Base-by-base conservation (phyloP, 192 early-diverging fungal species). In the Diversispora epigaea region DNA sequence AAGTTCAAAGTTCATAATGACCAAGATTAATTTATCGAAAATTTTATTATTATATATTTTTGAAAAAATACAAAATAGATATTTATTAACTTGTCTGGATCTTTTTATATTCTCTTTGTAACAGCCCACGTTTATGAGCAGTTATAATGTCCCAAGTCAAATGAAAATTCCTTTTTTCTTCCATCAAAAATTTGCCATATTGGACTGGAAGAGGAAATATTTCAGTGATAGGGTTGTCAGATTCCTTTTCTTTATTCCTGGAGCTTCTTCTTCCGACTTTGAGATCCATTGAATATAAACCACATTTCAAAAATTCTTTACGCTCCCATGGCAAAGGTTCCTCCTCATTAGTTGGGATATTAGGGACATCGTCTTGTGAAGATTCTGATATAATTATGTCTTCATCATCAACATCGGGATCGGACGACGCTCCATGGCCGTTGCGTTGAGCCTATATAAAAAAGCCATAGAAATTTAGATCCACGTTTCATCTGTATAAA, bases 131-230 rank as follows among this genome's bases (percentile, higher is more conserved):
- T 4, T 85, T 73, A 62, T 79, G 89, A 40, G 80, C 80, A 39
- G 80, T 82, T 71, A 83, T 76, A 22, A 95, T 80, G 81, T 94
- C 90, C 63, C 80, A 86, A 1, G 93, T 87, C 2, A 95, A 65
- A 7, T 69, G 67, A 75, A 95, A 95, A 41, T 95, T 90, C 32
- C 57, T 43, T 55, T 86, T 80, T 0, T 62, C 83, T 6, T 81
- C 75, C 43, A 93, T 76, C 8, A 94, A 57, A 8, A 76, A 67
- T 14, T 82, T 64, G 10, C 92, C 93, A 62, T 87, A 84, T 74
- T 92, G 81, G 49, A 89, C 79, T 4, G 92, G 91, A 25, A 91
- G 55, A 3, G 81, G 83, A 55, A 94, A 88, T 44, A 73, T 71
- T 64, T 44, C 62, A 15, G 39, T 32, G 25, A 17, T 5, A 50